A percentile compares a stretch with the other conserved stretches of the same genome.
Conservation (phyloP, 306 rosid species). For the Quercus variabilis region DNA sequence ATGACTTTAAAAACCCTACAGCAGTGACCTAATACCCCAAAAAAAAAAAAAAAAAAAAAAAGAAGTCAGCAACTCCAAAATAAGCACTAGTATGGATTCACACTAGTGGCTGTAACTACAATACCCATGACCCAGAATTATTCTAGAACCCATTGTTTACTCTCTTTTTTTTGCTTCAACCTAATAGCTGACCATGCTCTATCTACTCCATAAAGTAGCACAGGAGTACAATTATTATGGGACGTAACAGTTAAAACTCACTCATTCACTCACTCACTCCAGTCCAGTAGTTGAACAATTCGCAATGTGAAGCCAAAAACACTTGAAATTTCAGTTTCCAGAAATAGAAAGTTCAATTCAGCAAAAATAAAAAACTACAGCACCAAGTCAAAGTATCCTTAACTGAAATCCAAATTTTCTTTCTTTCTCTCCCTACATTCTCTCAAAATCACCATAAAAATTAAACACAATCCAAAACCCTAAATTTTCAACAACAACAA, state of each 20-base stretch:
- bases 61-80: slow-evolving; percentile 34
- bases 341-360: neutral
- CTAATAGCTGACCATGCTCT: neutral
- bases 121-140: slow-evolving; percentile 26
- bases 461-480: neutral
- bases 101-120: slow-evolving; percentile 25
- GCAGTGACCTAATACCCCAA: neutral
- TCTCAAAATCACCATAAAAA: neutral
- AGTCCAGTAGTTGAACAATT: neutral
- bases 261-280: neutral
- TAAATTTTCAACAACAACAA: neutral
- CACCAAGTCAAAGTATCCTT: too few species aligned
- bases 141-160: neutral
- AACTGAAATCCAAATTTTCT: neutral
- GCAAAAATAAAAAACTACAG: neutral
- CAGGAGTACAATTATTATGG: neutral
- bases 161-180: neutral
- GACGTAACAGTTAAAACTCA: neutral
- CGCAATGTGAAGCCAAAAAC: neutral
- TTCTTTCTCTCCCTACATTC: neutral
- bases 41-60: neutral
- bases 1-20: slow-evolving; percentile 3
- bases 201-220: slow-evolving; percentile 6
- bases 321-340: neutral
- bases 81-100: slow-evolving; percentile 18